Conservation (phyloP, 352 stramenopile genomes). For the Phytopythium cucurbitacearum region DNA sequence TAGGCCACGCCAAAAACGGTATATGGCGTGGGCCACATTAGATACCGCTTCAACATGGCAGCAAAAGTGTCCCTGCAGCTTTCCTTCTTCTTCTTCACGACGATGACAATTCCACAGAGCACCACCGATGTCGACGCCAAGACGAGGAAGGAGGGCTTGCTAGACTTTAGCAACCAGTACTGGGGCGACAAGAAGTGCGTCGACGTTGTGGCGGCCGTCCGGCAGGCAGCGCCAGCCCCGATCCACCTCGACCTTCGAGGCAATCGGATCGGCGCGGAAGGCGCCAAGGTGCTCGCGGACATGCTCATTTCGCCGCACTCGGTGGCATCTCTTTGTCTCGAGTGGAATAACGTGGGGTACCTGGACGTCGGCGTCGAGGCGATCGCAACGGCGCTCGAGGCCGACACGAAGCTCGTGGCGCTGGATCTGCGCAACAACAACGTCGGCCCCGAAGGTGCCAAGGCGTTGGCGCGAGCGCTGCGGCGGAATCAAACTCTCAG, state of each 20-base stretch:
- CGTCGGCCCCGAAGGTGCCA: slow-evolving; percentile 65
- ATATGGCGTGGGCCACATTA: no score
- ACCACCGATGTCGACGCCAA: neutral
- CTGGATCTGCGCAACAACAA: slow-evolving; percentile 87
- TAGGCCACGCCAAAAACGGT: no score
- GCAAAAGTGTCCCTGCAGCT: no score
- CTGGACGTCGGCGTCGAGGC: slow-evolving; percentile 67
- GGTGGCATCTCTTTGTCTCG: slow-evolving; percentile 56
- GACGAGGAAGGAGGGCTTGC: slow-evolving; percentile 13
- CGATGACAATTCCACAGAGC: no score
- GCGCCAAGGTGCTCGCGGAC: slow-evolving; percentile 42
- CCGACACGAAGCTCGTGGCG: slow-evolving; percentile 54
- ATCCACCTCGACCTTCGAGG: slow-evolving; percentile 60
- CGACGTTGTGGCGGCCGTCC: slow-evolving; percentile 36
- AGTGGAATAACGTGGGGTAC: slow-evolving; percentile 85
- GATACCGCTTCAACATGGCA: no score
- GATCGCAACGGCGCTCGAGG: slow-evolving; percentile 51
- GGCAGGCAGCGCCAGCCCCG: slow-evolving; percentile 9
- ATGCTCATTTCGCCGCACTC: slow-evolving; percentile 44
- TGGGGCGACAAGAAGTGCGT: slow-evolving; percentile 60
- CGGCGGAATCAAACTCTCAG: slow-evolving; percentile 56
- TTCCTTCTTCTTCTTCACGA: neutral
- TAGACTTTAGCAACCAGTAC: slow-evolving; percentile 79
- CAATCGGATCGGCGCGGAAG: slow-evolving; percentile 70
- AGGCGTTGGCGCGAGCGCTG: slow-evolving; percentile 51